Conservation (phyloP, 768 basidiomycete genomes). For the Suillus cothurnatus region DNA sequence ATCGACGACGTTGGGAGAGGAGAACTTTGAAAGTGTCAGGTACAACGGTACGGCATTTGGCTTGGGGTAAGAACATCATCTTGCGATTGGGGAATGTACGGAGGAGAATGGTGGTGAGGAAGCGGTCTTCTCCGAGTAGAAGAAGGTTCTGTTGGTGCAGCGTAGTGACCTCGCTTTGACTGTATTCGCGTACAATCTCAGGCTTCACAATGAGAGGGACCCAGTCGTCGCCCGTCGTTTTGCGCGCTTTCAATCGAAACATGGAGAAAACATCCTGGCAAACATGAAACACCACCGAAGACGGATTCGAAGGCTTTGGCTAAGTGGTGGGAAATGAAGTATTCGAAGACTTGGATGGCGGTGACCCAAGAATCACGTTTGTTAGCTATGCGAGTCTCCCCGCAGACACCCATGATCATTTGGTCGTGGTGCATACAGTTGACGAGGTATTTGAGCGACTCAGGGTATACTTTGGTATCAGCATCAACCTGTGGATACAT, state of each 20-base stretch:
- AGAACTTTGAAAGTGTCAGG: slow-evolving; percentile 94
- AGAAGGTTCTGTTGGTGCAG: slow-evolving; percentile 98
- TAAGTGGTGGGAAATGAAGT: slow-evolving; percentile 98
- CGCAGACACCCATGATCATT: slow-evolving; percentile 99
- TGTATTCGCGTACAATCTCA: slow-evolving; percentile 96
- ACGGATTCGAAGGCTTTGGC: slow-evolving; percentile 99
- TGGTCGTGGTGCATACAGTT: slow-evolving; percentile 99
- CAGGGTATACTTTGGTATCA: slow-evolving; percentile 93
- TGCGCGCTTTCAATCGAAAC: slow-evolving; percentile 96
- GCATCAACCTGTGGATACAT: slow-evolving; percentile 83
- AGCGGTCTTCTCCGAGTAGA: slow-evolving; percentile 97
- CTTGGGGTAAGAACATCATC: slow-evolving; percentile 99
- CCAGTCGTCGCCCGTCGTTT: slow-evolving; percentile 90
- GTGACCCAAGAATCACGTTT: slow-evolving; percentile 99
- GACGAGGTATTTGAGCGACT: slow-evolving; percentile 87
- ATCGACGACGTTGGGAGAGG: slow-evolving; percentile 94
- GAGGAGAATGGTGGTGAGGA: slow-evolving; percentile 93
- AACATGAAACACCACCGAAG: slow-evolving; percentile 98
- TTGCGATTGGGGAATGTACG: slow-evolving; percentile 98
- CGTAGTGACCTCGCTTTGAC: slow-evolving; percentile 90
- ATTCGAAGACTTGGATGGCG: slow-evolving; percentile 96
- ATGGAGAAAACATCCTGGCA: slow-evolving; percentile 99
- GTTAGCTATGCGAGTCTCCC: slow-evolving; percentile 98
- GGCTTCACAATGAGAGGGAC: slow-evolving; percentile 95
- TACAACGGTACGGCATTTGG: slow-evolving; percentile 91